Base-by-base conservation (phyloP, 169 alveolate genomes). In the Plasmodium berghei region DNA sequence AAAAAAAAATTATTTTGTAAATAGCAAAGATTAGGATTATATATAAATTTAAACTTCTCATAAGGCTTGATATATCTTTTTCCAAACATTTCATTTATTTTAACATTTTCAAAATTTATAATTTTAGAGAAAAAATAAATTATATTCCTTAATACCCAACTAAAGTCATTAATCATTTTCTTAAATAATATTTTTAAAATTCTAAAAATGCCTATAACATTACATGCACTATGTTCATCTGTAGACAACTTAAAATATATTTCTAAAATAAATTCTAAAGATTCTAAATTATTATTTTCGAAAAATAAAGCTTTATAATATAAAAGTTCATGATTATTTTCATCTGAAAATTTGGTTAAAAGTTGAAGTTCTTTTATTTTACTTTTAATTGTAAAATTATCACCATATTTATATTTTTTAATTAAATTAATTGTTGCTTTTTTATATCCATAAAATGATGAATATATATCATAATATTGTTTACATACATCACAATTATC, bases 381-480 rank as follows among this genome's bases (percentile, higher is more conserved):
- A 64, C 91, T 86, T 63, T 70, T 86, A 49, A 86, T 59, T 8
- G 91, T 86, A 49, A 40, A 86, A 14, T 69, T 73, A 86, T 86
- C 91, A 20, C 91, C 91, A 24, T 86, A 73, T 24, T 55, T 5
- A 59, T 86, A 86, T 49, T 86, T 86, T 45, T 49, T 86, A 10
- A 86, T 22, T 49, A 86, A 86, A 49, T 86, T 58, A 10, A 86
- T 56, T 20, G 56, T 61, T 18, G 91, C 20, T 26, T 70, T 69
- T 46, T 86, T 70, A 48, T 86, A 72, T 14, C 91, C 91, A 86
- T 86, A 86, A 72, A 45, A 86, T 5, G 91, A 59, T 14, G 91
- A 86, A 70, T 86, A 86, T 26, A 86, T 86, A 18, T 86, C 91
- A 34, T 86, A 86, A 54, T 86, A 70, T 54, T 86, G 91, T 40